Evolutionary conservation across 2,329 filamentous ascomycete species (phyloP), one percentile per base, ranked within the genome.

Genomic region (Onygena corvina): DNA sequence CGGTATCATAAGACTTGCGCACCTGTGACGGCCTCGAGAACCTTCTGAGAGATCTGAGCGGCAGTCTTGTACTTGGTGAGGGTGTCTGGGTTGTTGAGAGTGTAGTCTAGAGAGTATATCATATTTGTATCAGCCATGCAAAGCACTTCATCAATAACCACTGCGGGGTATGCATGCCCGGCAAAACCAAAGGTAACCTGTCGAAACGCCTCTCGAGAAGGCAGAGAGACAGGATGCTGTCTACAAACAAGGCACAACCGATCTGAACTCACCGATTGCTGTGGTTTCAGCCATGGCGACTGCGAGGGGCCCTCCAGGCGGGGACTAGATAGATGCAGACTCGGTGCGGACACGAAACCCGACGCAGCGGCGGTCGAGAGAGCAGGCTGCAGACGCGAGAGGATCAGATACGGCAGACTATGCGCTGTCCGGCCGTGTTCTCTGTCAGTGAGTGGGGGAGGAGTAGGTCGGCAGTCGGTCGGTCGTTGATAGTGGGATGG

Each of bases 11-110:
- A n/a, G n/a, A n/a, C n/a, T n/a, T n/a, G n/a, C 65, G 57, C 65
- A 80, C 77, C 76, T 67, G 71, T 67, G 57, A 98, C 90, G 60
- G 84, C 83, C 61, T 88, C 86, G 59, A 98, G 80, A 59, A 94
- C 90, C 75, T 90, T 94, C 69, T 95, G 86, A 47, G 90, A 92
- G 71, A 98, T 96, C 67, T 85, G 77, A 56, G 86, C 90, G 51
- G 92, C 92, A 58, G 85, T 89, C 82, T 94, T 96, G 79, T 96
- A 96, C 78, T 96, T 98, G 72, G 92, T 96, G 61, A 98, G 79
- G 62, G 88, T 95, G 68, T 93, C 86, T 54, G 86, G 86, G 76
- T 93, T 92, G 70, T 81, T 86, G 69, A 95, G 80, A 59, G 85
- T 79, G 74, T 93, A 89, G 68, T 94, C 86, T 94, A 57, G 44